Evolutionary conservation across 441 rosid species (phyloP).

Genomic region (Dalechampia spathulata): DNA sequence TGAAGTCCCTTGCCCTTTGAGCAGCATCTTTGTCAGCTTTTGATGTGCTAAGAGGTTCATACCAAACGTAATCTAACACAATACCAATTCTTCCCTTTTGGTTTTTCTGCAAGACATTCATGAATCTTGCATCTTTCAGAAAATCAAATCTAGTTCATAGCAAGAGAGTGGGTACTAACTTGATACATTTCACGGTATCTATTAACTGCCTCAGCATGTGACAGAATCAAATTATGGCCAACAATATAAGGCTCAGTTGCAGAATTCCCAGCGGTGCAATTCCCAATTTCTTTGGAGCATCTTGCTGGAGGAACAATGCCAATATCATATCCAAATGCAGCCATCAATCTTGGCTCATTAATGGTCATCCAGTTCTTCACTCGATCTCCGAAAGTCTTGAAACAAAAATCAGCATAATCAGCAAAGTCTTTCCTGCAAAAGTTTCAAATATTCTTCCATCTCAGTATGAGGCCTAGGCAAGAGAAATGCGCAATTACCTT

Average conservation of each 20-base stretch:
- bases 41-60: constrained; percentile 83
- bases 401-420: constrained; percentile 82
- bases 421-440: constrained; percentile 82
- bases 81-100: constrained; percentile 91
- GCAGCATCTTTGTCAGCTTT: constrained; percentile 84
- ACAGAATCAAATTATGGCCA: constrained; percentile 67
- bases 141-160: no score
- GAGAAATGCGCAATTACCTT: no score
- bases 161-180: no score
- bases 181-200: constrained; percentile 73
- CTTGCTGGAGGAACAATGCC: constrained; percentile 80
- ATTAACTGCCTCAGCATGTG: constrained; percentile 76
- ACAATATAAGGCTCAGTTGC: constrained; percentile 86
- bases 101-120: constrained; percentile 32
- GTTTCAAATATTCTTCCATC: no score
- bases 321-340: constrained; percentile 80
- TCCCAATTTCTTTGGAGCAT: constrained; percentile 77
- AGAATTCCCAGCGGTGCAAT: constrained; percentile 71
- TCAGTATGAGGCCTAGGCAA: no score
- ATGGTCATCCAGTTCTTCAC: constrained; percentile 97
- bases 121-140: no score
- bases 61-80: constrained; percentile 88
- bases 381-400: constrained; percentile 75
- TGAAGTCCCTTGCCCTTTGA: constrained; percentile 95
- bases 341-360: constrained; percentile 85